Evolutionary conservation across 495 filamentous ascomycete species (phyloP).

Genomic region (Aspergillus sclerotioniger): DNA sequence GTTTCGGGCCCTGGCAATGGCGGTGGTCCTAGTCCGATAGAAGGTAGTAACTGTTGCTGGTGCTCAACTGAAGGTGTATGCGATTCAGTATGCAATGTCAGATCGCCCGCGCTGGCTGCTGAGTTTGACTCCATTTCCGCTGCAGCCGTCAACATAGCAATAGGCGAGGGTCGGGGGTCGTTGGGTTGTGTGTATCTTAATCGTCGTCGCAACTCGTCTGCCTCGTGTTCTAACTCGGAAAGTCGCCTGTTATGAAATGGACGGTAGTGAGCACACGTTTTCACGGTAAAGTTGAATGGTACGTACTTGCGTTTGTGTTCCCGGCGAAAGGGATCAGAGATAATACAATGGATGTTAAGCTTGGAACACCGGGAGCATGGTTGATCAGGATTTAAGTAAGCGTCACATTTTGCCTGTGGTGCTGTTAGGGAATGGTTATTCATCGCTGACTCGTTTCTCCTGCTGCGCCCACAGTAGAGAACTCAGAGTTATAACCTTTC

Average conservation of each 20-base stretch:
- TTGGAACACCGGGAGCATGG: constrained; percentile 41
- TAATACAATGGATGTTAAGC: constrained; percentile 35
- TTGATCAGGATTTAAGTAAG: constrained; percentile 30
- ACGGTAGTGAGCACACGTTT: background rate
- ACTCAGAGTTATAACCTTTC: background rate
- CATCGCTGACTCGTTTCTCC: background rate
- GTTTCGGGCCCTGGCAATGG: constrained; percentile 7
- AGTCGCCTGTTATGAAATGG: constrained; percentile 26
- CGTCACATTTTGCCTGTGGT: constrained; percentile 42
- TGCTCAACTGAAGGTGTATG: constrained; percentile 18
- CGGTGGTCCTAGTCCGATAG: constrained; percentile 3
- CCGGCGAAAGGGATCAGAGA: constrained; percentile 44
- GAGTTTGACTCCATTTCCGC: constrained; percentile 27
- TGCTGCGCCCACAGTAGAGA: background rate
- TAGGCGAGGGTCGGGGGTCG: constrained; percentile 26
- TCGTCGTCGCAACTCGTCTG: constrained; percentile 36
- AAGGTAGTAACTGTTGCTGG: constrained; percentile 19
- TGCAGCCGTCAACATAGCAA: constrained; percentile 30
- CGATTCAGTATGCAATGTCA: constrained; percentile 11
- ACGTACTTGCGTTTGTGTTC: constrained; percentile 46
- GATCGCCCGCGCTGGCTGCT: background rate
- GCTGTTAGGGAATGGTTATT: background rate
- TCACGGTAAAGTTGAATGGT: background rate
- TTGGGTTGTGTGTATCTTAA: constrained; percentile 25
- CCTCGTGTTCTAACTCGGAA: constrained; percentile 38